Evolutionary conservation across 768 basidiomycete genomes (phyloP).

Genomic region (Cystofilobasidium bisporidii): DNA sequence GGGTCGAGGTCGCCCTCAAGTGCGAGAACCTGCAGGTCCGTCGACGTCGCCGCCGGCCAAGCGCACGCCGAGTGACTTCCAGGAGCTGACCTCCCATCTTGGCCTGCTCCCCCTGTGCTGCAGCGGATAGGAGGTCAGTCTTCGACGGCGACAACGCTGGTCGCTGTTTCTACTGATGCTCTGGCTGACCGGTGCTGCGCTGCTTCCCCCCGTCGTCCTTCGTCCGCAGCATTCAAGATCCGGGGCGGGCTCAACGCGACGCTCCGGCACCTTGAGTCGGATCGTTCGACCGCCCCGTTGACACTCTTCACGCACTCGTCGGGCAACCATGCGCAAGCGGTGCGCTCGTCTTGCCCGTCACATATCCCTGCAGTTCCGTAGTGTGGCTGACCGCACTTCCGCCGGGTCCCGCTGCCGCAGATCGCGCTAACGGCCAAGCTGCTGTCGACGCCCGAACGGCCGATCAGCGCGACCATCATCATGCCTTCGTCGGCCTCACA

Average conservation of each 20-base stretch:
- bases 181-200: background rate
- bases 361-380: background rate
- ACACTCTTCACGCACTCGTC: conserved; percentile 8
- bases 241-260: conserved; percentile 8
- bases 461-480: conserved; percentile 5
- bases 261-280: background rate
- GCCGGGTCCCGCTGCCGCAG: too few species aligned
- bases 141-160: too few species aligned
- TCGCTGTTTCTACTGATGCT: background rate
- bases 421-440: conserved; percentile 4
- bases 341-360: background rate
- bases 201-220: background rate
- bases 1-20: conserved; percentile 4
- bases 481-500: background rate
- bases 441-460: conserved; percentile 10
- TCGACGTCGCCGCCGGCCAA: too few species aligned
- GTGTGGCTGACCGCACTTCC: too few species aligned
- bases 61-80: too few species aligned
- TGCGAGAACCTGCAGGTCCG: conserved; percentile 6
- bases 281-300: background rate
- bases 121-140: background rate
- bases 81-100: too few species aligned
- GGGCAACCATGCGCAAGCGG: conserved; percentile 3
- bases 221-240: background rate
- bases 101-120: background rate